Conservation (phyloP, 1,284 basidiomycete genomes). For the Austropuccinia psidii region DNA sequence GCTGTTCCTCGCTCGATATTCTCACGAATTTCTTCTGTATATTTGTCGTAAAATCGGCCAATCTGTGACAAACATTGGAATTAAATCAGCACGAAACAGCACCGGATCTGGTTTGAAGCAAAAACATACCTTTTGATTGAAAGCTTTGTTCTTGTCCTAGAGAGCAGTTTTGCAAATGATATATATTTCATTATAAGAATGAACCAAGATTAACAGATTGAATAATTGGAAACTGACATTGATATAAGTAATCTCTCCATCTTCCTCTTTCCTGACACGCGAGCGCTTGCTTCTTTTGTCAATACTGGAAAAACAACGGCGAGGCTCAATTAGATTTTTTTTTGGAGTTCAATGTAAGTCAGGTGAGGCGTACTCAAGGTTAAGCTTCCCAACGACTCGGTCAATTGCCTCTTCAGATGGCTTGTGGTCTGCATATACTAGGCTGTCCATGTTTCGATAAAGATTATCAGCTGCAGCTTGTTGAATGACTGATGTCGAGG, state of each 20-base stretch:
- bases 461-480: conserved; percentile 57
- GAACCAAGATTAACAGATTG: not conserved
- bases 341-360: not conserved
- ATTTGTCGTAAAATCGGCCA: conserved; percentile 93
- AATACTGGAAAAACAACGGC: conserved; percentile 53
- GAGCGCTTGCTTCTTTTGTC: conserved; percentile 81
- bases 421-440: conserved; percentile 76
- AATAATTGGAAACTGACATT: conserved; percentile 61
- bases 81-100: not conserved
- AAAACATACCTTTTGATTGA: conserved; percentile 85
- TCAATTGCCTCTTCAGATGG: conserved; percentile 92
- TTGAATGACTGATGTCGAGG: conserved; percentile 51
- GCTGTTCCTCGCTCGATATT: conserved; percentile 94
- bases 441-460: conserved; percentile 79
- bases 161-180: not conserved
- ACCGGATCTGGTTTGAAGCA: not conserved
- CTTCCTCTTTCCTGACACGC: conserved; percentile 80
- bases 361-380: conserved; percentile 67
- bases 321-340: not conserved
- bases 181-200: not conserved
- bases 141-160: conserved; percentile 66
- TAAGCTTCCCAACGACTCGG: conserved; percentile 80
- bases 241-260: conserved; percentile 96
- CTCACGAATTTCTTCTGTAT: conserved; percentile 85
- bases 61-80: conserved; percentile 63